A percentile compares a stretch with the other conserved stretches of the same genome.
phyloP scores from a whole-genome alignment of 495 filamentous ascomycete genomes.

The Daldinia childiae region DNA sequence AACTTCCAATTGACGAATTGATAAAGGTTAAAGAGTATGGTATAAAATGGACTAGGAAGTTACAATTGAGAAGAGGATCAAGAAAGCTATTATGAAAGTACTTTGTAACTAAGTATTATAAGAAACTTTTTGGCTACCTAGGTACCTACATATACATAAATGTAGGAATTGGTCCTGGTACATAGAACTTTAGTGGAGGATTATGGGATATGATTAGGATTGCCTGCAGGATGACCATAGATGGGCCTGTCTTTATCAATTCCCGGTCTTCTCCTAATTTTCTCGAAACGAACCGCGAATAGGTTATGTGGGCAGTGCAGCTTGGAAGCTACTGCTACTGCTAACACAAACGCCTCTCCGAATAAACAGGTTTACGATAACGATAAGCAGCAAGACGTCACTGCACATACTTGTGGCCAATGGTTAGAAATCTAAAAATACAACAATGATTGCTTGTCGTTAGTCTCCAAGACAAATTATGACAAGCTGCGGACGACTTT shows the following conservation, averaged over 20 bases:
- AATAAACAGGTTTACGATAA: conserved; percentile 14
- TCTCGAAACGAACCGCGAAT: neutral
- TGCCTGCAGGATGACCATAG: neutral
- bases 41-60: neutral
- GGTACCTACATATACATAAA: no score
- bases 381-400: conserved; percentile 28
- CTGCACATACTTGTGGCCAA: conserved; percentile 5
- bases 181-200: conserved; percentile 7
- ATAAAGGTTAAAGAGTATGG: neutral
- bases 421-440: neutral
- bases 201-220: neutral
- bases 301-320: neutral
- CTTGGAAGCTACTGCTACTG: neutral
- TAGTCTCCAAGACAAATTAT: neutral
- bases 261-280: neutral
- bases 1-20: conserved; percentile 1
- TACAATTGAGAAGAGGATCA: neutral
- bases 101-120: neutral
- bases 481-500: neutral
- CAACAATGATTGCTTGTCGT: neutral
- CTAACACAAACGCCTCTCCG: neutral
- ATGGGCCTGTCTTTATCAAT: neutral
- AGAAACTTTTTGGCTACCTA: neutral
- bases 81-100: neutral
- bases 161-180: neutral